phyloP scores from a whole-genome alignment of 2,329 filamentous ascomycete species.

The Ceratocystis destructans region DNA sequence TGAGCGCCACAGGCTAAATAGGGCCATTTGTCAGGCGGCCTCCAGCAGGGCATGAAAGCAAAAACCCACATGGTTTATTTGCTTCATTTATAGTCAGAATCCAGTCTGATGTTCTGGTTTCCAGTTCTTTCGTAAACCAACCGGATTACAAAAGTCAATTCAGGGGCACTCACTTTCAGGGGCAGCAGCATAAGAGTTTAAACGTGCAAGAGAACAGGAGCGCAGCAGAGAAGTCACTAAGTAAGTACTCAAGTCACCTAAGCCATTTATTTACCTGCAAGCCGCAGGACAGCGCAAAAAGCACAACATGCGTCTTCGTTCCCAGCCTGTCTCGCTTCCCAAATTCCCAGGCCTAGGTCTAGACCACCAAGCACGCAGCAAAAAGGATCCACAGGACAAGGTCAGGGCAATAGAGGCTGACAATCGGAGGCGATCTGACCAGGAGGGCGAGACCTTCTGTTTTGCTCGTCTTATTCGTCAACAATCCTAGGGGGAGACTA shows the following conservation, averaged over 20 bases:
- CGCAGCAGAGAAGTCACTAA: background rate
- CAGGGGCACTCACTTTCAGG: conserved; percentile 1
- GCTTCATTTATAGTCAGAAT: background rate
- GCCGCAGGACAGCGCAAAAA: background rate
- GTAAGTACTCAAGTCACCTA: background rate
- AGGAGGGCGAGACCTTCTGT: background rate
- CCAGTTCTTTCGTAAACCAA: background rate
- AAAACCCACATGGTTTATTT: background rate
- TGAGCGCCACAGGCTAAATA: background rate
- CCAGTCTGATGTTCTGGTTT: background rate
- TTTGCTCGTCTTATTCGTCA: background rate
- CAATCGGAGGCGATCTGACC: background rate
- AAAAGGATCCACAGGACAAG: background rate
- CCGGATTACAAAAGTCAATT: background rate
- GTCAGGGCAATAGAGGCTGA: background rate
- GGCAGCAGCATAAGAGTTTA: background rate
- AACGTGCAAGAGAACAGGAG: too few relatives aligned
- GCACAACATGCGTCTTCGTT: background rate
- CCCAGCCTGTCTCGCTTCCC: background rate
- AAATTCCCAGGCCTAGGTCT: background rate
- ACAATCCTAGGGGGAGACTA: background rate
- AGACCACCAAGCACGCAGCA: background rate
- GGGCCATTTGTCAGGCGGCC: background rate
- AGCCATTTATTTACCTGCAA: background rate
- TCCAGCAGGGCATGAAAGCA: background rate